A percentile compares a stretch with the other conserved stretches of the same genome.
Conservation (phyloP, 2,329 filamentous ascomycete genomes). For the Blastomyces parvus region DNA sequence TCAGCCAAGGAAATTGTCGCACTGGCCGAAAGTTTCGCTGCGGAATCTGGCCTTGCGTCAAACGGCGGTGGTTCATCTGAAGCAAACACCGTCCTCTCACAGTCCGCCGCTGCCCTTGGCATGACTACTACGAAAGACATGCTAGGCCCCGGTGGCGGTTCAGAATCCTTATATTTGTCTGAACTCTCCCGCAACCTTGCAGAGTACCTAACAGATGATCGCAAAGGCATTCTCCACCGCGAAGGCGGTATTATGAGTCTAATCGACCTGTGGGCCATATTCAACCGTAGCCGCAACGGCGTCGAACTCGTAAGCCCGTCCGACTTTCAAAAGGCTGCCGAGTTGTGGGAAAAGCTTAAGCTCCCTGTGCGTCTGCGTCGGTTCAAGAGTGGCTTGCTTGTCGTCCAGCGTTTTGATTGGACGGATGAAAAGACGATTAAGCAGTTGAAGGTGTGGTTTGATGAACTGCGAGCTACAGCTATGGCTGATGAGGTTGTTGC, state of each 20-base stretch:
- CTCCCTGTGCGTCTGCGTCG: conserved; percentile 77
- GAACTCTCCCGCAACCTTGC: conserved; percentile 76
- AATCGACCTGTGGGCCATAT: conserved; percentile 87
- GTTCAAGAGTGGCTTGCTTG: conserved; percentile 89
- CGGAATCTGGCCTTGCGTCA: conserved; percentile 50
- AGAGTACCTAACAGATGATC: conserved; percentile 81
- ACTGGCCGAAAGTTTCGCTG: conserved; percentile 77
- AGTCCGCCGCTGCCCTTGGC: conserved; percentile 74
- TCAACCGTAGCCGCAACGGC: conserved; percentile 84
- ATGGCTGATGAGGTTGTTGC: conserved; percentile 53
- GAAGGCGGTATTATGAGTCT: conserved; percentile 83
- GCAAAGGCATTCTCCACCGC: conserved; percentile 63
- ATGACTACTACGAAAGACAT: conserved; percentile 94
- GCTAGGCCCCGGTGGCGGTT: conserved; percentile 61
- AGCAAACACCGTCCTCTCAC: conserved; percentile 63
- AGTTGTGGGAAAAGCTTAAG: conserved; percentile 77
- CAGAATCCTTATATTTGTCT: conserved; percentile 79
- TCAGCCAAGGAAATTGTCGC: conserved; percentile 94
- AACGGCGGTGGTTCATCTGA: conserved; percentile 54
- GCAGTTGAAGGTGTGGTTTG: conserved; percentile 66
- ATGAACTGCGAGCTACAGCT: conserved; percentile 57
- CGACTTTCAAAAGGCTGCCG: conserved; percentile 84
- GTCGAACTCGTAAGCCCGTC: conserved; percentile 87
- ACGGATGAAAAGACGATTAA: conserved; percentile 85
- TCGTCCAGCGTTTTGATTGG: conserved; percentile 78